Conservation (phyloP, 306 rosid species). For the Acacia crassicarpa region DNA sequence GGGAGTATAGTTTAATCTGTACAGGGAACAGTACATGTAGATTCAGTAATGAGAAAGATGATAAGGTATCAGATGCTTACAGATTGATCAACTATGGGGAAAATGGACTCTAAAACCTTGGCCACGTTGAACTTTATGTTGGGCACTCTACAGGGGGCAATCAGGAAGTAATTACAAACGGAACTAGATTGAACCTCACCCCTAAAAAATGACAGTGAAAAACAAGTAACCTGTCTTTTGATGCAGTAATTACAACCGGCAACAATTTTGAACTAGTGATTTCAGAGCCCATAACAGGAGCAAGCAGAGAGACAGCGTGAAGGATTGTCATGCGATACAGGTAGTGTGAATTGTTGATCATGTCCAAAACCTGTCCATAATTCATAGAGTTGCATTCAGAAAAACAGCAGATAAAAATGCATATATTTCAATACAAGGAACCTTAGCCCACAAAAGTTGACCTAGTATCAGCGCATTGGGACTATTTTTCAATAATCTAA, state of each 20-base stretch:
- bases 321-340: slow-evolving; percentile 83
- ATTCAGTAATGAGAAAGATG: background rate
- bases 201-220: background rate
- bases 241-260: slow-evolving; percentile 58
- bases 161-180: slow-evolving; percentile 28
- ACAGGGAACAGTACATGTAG: background rate
- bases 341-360: slow-evolving; percentile 71
- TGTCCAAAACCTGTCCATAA: slow-evolving; percentile 62
- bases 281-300: slow-evolving; percentile 84
- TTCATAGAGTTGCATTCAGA: background rate
- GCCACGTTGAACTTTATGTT: slow-evolving; percentile 84
- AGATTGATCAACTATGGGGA: slow-evolving; percentile 77
- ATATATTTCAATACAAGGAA: background rate
- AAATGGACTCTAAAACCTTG: slow-evolving; percentile 71
- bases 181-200: background rate
- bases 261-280: slow-evolving; percentile 67
- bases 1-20: background rate
- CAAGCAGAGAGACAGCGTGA: slow-evolving; percentile 68
- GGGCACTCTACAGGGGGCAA: slow-evolving; percentile 58
- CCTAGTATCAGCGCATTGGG: background rate
- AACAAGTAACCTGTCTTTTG: slow-evolving; percentile 67
- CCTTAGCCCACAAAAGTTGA: too few species aligned
- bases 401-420: background rate
- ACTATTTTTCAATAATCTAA: background rate
- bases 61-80: slow-evolving; percentile 40